These are phyloP conservation scores for Trematosphaeria pertusa DNA, from an alignment of 2,329 filamentous ascomycete species.

Conservation along the genomic window DNA sequence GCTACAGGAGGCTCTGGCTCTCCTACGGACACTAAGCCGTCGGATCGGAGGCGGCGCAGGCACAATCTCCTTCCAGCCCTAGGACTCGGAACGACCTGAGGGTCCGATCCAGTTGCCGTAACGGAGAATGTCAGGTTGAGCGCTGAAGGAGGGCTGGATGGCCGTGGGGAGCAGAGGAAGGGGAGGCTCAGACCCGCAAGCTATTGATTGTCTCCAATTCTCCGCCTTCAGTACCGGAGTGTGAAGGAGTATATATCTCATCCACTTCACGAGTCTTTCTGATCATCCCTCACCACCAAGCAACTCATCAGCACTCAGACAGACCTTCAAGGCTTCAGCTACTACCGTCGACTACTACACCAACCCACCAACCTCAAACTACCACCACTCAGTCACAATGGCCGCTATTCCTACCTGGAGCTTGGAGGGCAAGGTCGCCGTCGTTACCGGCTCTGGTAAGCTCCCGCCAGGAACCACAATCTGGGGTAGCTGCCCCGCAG, in stretches of 20 bases:
- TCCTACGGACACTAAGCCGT: slow-evolving; percentile 34
- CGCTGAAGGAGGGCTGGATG: slow-evolving; percentile 28
- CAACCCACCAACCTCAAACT: slow-evolving; percentile 19
- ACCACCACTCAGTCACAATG: slow-evolving; percentile 42
- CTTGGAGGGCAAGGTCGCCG: slow-evolving; percentile 62
- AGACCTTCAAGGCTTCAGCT: slow-evolving; percentile 13
- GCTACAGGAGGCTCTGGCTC: slow-evolving; percentile 33
- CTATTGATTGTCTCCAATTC: slow-evolving; percentile 31
- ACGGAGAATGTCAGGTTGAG: slow-evolving; percentile 22
- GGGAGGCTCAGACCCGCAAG: slow-evolving; percentile 17
- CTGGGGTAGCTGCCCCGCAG: neutral
- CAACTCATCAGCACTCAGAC: slow-evolving; percentile 21
- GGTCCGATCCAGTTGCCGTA: slow-evolving; percentile 38
- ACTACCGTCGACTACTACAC: slow-evolving; percentile 7
- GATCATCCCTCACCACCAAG: slow-evolving; percentile 29
- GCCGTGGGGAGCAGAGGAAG: slow-evolving; percentile 26
- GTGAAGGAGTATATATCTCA: slow-evolving; percentile 40
- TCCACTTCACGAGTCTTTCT: slow-evolving; percentile 21
- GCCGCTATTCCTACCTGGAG: slow-evolving; percentile 55
- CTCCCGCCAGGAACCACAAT: slow-evolving; percentile 6
- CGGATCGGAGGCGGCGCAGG: slow-evolving; percentile 32
- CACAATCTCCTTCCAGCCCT: slow-evolving; percentile 34
- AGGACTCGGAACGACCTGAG: slow-evolving; percentile 29
- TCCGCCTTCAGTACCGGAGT: slow-evolving; percentile 43
- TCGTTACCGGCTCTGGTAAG: slow-evolving; percentile 60